Evolutionary conservation across 441 rosid species (phyloP).

Genomic region (Lepidium campestre): DNA sequence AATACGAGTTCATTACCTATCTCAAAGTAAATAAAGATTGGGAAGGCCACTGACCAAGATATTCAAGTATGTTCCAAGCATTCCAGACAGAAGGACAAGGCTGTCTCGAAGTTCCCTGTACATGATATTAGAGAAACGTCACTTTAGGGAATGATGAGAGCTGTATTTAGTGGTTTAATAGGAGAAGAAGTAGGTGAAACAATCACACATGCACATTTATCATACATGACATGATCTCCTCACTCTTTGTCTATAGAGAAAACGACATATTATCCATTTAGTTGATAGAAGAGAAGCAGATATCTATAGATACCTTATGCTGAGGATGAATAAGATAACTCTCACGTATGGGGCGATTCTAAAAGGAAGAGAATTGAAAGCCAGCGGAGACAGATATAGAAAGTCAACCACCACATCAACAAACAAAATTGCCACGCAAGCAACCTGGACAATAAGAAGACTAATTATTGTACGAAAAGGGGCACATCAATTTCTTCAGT

Average conservation of each 20-base stretch:
- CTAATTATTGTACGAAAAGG: neutral
- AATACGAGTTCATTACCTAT: neutral
- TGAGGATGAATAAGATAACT: constrained; percentile 72
- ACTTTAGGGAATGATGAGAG: constrained; percentile 10
- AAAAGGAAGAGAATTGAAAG: constrained; percentile 63
- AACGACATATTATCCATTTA: neutral
- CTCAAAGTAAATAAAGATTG: neutral
- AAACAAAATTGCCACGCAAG: constrained; percentile 55
- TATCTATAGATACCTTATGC: constrained; percentile 55
- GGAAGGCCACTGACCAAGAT: constrained; percentile 64
- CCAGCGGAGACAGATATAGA: constrained; percentile 71
- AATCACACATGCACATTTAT: neutral
- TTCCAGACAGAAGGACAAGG: constrained; percentile 75
- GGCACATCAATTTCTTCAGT: neutral
- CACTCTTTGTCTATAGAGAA: neutral
- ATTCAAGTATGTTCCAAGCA: constrained; percentile 80
- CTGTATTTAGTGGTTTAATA: neutral
- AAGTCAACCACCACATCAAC: constrained; percentile 70
- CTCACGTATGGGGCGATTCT: constrained; percentile 88
- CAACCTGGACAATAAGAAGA: constrained; percentile 53
- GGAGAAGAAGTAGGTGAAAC: neutral
- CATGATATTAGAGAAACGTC: constrained; percentile 10
- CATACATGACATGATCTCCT: neutral
- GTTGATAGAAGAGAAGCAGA: neutral
- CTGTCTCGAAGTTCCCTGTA: constrained; percentile 69